These are phyloP conservation scores for Kwoniella bestiolae DNA, from an alignment of 768 basidiomycete genomes.

Conservation along the genomic window DNA sequence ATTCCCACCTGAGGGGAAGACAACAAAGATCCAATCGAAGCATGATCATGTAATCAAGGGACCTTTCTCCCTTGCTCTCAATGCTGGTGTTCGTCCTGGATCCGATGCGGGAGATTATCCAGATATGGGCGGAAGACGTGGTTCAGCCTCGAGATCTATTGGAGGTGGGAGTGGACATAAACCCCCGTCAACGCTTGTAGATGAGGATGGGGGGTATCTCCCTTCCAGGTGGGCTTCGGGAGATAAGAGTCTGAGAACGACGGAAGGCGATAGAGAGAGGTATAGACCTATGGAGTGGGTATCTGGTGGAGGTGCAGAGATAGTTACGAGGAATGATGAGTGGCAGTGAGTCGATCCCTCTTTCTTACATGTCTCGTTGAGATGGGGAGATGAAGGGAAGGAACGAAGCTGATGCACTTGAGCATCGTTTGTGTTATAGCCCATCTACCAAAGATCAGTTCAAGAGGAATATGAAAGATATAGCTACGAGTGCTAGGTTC, in stretches of 20 bases:
- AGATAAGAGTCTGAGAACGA: slow-evolving; percentile 44
- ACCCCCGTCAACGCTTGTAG: slow-evolving; percentile 37
- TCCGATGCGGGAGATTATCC: slow-evolving; percentile 8
- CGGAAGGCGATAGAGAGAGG: slow-evolving; percentile 53
- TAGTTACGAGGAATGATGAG: slow-evolving; percentile 44
- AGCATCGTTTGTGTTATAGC: background rate
- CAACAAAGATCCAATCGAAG: slow-evolving; percentile 39
- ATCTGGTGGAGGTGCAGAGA: slow-evolving; percentile 32
- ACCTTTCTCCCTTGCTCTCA: slow-evolving; percentile 40
- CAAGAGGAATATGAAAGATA: slow-evolving; percentile 55
- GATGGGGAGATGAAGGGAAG: too few species aligned
- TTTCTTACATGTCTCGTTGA: background rate
- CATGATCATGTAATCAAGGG: slow-evolving; percentile 50
- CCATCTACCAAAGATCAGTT: slow-evolving; percentile 42
- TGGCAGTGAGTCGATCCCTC: slow-evolving; percentile 52
- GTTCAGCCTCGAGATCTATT: slow-evolving; percentile 5
- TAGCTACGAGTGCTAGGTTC: slow-evolving; percentile 52
- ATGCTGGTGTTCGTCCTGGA: slow-evolving; percentile 21
- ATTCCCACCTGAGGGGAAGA: slow-evolving; percentile 32
- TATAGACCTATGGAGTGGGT: slow-evolving; percentile 57
- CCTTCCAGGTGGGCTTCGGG: slow-evolving; percentile 55
- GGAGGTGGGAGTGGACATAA: slow-evolving; percentile 19
- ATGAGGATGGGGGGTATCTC: slow-evolving; percentile 51
- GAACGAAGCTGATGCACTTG: slow-evolving; percentile 7
- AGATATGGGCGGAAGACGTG: slow-evolving; percentile 14